Evolutionary conservation across 805 yeast genomes (phyloP).

Genomic region (Nakazawaea sp.): DNA sequence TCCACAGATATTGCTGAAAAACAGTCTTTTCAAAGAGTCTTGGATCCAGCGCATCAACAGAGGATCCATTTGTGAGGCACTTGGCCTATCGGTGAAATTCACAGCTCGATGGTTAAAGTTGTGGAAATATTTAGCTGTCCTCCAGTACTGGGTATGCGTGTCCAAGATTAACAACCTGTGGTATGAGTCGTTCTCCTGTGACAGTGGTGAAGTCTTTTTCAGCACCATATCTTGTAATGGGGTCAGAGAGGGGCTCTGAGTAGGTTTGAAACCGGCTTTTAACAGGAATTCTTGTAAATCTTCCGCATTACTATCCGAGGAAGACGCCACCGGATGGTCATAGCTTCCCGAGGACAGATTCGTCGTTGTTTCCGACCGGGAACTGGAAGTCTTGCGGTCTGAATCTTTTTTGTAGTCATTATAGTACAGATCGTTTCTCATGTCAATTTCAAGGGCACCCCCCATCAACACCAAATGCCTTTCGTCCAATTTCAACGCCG

Average conservation of each 20-base stretch:
- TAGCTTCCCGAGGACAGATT: not conserved
- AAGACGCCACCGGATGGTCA: not conserved
- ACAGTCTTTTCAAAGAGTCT: constrained; percentile 6
- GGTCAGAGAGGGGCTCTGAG: not conserved
- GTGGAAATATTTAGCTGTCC: constrained; percentile 6
- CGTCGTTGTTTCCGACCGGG: not conserved
- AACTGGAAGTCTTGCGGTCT: not conserved
- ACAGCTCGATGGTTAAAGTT: constrained; percentile 4
- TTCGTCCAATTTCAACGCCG: constrained; percentile 2
- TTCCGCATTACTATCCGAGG: constrained; percentile 4
- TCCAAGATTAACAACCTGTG: constrained; percentile 9
- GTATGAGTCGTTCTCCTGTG: constrained; percentile 1
- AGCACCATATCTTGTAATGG: not conserved
- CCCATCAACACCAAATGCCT: constrained; percentile 8
- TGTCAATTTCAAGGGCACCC: constrained; percentile 10
- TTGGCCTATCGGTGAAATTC: constrained; percentile 1
- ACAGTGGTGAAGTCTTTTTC: not conserved
- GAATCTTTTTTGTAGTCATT: constrained; percentile 7
- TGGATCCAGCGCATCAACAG: not conserved
- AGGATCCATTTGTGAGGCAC: not conserved
- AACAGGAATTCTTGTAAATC: constrained; percentile 7
- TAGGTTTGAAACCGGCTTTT: not conserved
- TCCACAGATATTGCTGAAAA: constrained; percentile 11
- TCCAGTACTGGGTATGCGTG: constrained; percentile 9
- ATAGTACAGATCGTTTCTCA: constrained; percentile 6